Base-by-base conservation (phyloP, 2,329 filamentous ascomycete species). In the Neoascochyta sp. region DNA sequence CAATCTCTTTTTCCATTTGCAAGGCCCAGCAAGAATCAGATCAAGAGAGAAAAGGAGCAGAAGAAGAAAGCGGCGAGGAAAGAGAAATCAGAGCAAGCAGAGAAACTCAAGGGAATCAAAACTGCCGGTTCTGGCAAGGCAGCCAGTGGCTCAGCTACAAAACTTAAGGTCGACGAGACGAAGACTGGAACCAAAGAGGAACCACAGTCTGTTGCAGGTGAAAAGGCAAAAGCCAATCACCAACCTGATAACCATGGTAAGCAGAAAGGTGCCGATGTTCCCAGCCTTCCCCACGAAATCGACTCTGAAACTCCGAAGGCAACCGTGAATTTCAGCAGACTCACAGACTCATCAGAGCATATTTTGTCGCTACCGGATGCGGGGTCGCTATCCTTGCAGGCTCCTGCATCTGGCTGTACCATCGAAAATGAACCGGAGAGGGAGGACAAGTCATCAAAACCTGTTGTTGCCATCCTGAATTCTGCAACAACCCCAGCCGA, bases 41-140 rank as follows among this genome's bases (percentile, higher is more conserved):
- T 45, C 13, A 57, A 56, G 32, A 57, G 54, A 25, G 56, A 62
- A 27, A 60, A 43, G 29, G 44, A 57, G 12, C 50, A 54, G 14
- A 63, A 60, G 43, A 63, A 62, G 35, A 66, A 64, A 31, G 54
- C 56, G 11, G 50, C 47, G 24, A 51, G 44, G 34, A 59, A 47
- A 17, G 43, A 37, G 23, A 50, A 49, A 17, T 31, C 42, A 16
- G 40, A 34, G 9, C 48, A 49, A 28, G 28, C 34, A 4, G 39
- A 44, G 9, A 44, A 42, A 11, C 19, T 22, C 16, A 39, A 40
- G 22, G 22, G 29, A 13, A 22, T 28, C 12, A 41, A 43, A 23
- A 15, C 23, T 14, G 29, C 38, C n/a, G 27, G 21, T 21, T 29
- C 33, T 3, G 29, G 24, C 12, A 42, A 43, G 19, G 9, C 7